Evolutionary conservation across 78 protist genomes (phyloP).

Genomic region (Guillardia theta): DNA sequence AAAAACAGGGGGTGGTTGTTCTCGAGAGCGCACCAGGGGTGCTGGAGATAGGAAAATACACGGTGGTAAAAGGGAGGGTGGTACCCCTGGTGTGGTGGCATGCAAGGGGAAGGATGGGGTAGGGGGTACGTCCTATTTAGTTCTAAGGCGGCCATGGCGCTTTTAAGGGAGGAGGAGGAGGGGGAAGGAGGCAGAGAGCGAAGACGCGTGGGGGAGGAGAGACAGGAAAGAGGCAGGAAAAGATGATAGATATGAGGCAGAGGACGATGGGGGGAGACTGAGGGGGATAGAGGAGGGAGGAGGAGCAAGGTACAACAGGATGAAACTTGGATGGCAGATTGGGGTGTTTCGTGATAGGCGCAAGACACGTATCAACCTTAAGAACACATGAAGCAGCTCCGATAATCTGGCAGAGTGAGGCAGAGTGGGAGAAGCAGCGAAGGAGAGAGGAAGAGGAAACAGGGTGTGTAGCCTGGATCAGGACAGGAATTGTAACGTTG

Average conservation of each 20-base stretch:
- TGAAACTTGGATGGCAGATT: not conserved
- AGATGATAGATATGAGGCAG: not conserved
- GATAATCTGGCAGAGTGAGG: no score
- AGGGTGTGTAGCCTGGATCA: not conserved
- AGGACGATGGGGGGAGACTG: not conserved
- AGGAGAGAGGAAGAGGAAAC: not conserved
- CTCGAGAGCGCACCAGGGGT: no score
- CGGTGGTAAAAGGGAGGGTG: no score
- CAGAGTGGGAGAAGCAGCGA: not conserved
- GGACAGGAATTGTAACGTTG: no score
- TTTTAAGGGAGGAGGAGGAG: not conserved
- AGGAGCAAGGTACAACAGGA: not conserved
- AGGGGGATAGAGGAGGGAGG: not conserved
- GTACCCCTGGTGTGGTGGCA: no score
- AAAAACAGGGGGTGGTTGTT: no score
- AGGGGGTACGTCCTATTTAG: no score
- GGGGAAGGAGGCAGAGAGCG: not conserved
- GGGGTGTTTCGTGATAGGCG: not conserved
- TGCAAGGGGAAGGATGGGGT: no score
- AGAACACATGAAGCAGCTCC: no score
- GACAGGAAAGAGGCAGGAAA: not conserved
- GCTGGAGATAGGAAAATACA: no score
- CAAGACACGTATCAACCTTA: not conserved
- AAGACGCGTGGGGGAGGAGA: not conserved
- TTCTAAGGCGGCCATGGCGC: no score